Percentiles rank a stretch among this genome's conserved stretches.
Evolutionary conservation across 306 rosid genomes (phyloP).

Genomic region (Cicer chorassanicum): DNA sequence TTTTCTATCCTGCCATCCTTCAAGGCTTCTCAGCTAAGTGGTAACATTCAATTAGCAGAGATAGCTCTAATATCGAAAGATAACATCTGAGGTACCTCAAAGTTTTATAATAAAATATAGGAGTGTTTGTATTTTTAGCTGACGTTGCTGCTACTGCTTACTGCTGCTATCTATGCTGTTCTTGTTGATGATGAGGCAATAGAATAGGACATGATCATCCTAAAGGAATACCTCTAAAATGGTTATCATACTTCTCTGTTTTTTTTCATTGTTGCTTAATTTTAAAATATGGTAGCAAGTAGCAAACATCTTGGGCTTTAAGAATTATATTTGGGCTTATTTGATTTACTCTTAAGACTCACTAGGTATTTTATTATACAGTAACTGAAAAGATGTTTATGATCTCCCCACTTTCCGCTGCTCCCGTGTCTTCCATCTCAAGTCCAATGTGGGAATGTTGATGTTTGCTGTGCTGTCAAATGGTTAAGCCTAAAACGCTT

Average conservation of each 20-base stretch:
- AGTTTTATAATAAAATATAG: conserved; percentile 35
- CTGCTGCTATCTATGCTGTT: conserved; percentile 6
- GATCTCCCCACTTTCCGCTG: too few relatives aligned
- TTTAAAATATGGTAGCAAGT: neutral
- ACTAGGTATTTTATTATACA: neutral
- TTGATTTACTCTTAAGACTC: conserved; percentile 15
- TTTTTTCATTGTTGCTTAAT: conserved; percentile 27
- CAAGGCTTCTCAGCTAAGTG: conserved; percentile 77
- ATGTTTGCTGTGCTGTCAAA: conserved; percentile 35
- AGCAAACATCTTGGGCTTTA: conserved; percentile 20
- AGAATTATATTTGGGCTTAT: conserved; percentile 7
- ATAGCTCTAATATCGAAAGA: conserved; percentile 59
- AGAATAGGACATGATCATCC: conserved; percentile 27
- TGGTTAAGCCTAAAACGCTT: neutral
- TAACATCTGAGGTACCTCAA: conserved; percentile 48
- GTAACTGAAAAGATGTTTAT: neutral
- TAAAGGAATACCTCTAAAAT: conserved; percentile 27
- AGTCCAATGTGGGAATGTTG: neutral
- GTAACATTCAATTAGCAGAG: conserved; percentile 88
- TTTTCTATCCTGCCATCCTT: conserved; percentile 73
- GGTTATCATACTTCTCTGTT: neutral
- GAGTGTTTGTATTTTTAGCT: conserved; percentile 2
- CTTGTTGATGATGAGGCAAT: conserved; percentile 23
- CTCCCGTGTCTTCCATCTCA: too few relatives aligned
- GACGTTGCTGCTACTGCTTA: neutral